Evolutionary conservation across 352 stramenopile genomes (phyloP).

Genomic region (Globisporangium carolinianum): DNA sequence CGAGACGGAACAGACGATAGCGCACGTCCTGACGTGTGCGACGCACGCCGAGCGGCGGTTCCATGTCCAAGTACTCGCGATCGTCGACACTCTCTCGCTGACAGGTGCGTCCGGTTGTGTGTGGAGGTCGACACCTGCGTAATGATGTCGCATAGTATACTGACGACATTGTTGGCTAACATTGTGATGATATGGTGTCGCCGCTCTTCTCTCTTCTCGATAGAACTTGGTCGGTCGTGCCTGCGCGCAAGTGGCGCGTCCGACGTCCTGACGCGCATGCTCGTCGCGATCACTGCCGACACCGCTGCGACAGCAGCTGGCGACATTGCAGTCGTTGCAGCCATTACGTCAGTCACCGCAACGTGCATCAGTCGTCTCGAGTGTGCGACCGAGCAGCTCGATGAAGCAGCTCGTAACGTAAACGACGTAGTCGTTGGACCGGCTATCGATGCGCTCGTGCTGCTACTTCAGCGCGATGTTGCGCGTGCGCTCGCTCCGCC

Average conservation of each 20-base stretch:
- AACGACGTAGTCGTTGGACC: slow-evolving; percentile 12
- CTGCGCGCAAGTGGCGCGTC: neutral
- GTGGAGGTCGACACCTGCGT: no score
- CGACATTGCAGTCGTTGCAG: slow-evolving; percentile 21
- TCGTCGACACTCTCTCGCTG: slow-evolving; percentile 41
- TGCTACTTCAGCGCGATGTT: slow-evolving; percentile 35
- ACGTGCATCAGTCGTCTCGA: slow-evolving; percentile 28
- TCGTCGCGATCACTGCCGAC: slow-evolving; percentile 3
- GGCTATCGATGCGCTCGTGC: slow-evolving; percentile 29
- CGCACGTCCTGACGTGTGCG: slow-evolving; percentile 20
- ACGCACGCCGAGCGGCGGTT: slow-evolving; percentile 29
- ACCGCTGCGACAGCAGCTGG: slow-evolving; percentile 2
- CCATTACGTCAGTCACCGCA: slow-evolving; percentile 25
- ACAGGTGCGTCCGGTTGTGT: slow-evolving; percentile 19
- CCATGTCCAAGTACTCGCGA: slow-evolving; percentile 31
- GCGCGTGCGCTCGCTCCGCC: slow-evolving; percentile 10
- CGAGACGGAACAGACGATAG: slow-evolving; percentile 18
- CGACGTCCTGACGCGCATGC: slow-evolving; percentile 13
- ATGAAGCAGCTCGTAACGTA: neutral
- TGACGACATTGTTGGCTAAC: neutral
- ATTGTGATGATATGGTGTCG: neutral
- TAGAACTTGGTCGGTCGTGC: slow-evolving; percentile 14
- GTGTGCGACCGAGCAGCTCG: slow-evolving; percentile 23
- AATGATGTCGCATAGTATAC: no score
- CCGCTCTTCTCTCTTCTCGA: neutral